Percentiles rank a stretch among this genome's conserved stretches.
phyloP scores from a whole-genome alignment of 352 stramenopile genomes.

The Blastocystis sp. region DNA sequence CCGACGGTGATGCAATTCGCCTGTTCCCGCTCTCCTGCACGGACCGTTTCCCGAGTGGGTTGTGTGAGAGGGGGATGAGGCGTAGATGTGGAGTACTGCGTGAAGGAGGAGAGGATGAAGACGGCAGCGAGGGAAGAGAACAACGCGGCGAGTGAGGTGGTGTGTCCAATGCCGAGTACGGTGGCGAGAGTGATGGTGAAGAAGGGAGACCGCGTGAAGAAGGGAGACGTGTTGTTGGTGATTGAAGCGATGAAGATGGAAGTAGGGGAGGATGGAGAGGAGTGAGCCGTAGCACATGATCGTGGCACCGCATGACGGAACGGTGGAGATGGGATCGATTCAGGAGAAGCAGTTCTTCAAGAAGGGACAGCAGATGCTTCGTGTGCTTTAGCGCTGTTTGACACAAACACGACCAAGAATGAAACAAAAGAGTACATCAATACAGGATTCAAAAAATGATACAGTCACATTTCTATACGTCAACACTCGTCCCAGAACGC shows the following conservation, averaged over 20 bases:
- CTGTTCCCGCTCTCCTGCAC: slow-evolving; percentile 3
- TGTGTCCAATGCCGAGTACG: slow-evolving; percentile 92
- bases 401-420: not conserved
- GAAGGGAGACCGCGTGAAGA: slow-evolving; percentile 84
- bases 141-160: slow-evolving; percentile 74
- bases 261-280: not conserved
- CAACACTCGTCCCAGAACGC: not conserved
- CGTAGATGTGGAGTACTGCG: not conserved
- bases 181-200: slow-evolving; percentile 88
- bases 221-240: slow-evolving; percentile 88
- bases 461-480: not conserved
- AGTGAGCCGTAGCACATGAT: not conserved
- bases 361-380: slow-evolving; percentile 43
- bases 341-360: slow-evolving; percentile 48
- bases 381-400: not conserved
- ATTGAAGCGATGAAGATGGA: slow-evolving; percentile 99
- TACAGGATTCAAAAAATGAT: no score
- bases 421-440: not conserved
- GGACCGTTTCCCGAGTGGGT: not conserved
- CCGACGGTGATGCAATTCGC: not conserved
- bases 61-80: not conserved
- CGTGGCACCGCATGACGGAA: not conserved
- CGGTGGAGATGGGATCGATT: slow-evolving; percentile 24
- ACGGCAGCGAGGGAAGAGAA: slow-evolving; percentile 78
- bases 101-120: slow-evolving; percentile 73